Evolutionary conservation across 495 filamentous ascomycete genomes (phyloP).

Genomic region (Pyronema domesticum): DNA sequence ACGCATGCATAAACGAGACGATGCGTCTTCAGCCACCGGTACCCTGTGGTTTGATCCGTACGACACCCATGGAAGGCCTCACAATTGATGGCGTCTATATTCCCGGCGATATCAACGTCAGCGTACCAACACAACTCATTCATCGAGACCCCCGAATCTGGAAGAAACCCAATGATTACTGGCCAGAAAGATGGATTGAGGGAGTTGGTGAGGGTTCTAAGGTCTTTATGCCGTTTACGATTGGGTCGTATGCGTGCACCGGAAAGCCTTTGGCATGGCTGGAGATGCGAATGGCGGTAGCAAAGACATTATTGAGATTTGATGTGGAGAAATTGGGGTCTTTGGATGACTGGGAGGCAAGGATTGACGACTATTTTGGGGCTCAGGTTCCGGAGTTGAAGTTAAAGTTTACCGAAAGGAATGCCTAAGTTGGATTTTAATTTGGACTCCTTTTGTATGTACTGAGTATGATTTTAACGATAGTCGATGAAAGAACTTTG

Average conservation of each 20-base stretch:
- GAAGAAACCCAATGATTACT: not conserved
- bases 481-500: no score
- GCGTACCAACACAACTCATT: not conserved
- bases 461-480: no score
- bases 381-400: no score
- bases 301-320: no score
- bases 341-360: no score
- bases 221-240: not conserved
- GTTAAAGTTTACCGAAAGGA: no score
- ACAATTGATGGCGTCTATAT: not conserved
- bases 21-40: not conserved
- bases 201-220: not conserved
- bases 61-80: not conserved
- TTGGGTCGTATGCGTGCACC: not conserved
- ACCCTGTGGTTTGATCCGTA: not conserved
- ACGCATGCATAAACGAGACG: not conserved
- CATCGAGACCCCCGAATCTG: not conserved
- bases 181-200: not conserved
- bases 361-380: no score
- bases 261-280: no score
- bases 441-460: no score
- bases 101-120: not conserved
- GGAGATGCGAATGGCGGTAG: no score
- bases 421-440: no score
- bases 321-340: no score